Conservation (phyloP, 2,329 filamentous ascomycete species). For the Colletotrichum costaricense region DNA sequence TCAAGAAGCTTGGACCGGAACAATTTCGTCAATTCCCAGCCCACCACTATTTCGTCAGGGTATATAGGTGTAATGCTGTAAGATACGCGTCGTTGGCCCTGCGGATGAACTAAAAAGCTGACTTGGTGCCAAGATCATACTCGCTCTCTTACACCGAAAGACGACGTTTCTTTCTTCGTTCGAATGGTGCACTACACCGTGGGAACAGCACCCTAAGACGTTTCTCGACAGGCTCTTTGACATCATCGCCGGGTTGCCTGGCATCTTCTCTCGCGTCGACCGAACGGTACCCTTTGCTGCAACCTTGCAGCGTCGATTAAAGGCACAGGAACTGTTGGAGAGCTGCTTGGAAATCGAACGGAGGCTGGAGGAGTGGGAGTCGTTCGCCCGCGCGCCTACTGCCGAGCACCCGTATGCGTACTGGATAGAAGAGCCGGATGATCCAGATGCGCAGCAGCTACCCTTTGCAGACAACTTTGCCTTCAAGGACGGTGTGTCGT, state of each 20-base stretch:
- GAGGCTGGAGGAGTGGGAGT: conserved; percentile 61
- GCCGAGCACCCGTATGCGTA: conserved; percentile 47
- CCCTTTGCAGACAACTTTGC: conserved; percentile 58
- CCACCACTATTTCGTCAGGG: conserved; percentile 68
- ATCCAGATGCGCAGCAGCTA: conserved; percentile 44
- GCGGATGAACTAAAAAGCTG: not conserved
- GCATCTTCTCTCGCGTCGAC: conserved; percentile 59
- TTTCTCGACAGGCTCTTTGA: conserved; percentile 65
- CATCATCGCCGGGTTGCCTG: conserved; percentile 58
- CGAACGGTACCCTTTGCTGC: conserved; percentile 51
- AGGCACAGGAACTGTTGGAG: conserved; percentile 60
- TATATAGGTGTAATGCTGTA: conserved; percentile 65
- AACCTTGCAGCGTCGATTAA: conserved; percentile 53
- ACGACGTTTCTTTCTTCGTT: conserved; percentile 61
- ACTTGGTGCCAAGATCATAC: conserved; percentile 49
- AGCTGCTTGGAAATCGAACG: conserved; percentile 60
- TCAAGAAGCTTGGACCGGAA: conserved; percentile 57
- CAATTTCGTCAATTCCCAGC: conserved; percentile 63
- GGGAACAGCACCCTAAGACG: conserved; percentile 63
- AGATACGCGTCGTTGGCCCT: conserved; percentile 41
- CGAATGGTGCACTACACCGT: conserved; percentile 65
- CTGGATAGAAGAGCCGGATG: conserved; percentile 51
- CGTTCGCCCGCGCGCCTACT: conserved; percentile 42
- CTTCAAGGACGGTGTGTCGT: conserved; percentile 57
- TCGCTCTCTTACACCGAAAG: conserved; percentile 61